A percentile compares a stretch with the other conserved stretches of the same genome.
Conservation (phyloP, 2,329 filamentous ascomycete genomes). For the Penicillium sp. region DNA sequence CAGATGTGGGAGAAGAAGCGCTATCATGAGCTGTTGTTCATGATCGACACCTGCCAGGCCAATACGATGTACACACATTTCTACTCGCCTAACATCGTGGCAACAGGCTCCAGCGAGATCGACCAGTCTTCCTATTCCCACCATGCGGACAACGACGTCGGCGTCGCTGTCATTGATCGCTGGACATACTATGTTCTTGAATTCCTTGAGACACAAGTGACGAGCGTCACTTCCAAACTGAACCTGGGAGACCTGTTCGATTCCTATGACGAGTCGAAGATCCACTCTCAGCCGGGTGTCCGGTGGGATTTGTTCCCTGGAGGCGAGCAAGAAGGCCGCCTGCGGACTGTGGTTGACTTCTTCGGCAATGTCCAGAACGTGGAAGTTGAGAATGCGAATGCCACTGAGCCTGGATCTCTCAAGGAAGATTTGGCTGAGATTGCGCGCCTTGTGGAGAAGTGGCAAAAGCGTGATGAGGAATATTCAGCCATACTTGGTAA, state of each 20-base stretch:
- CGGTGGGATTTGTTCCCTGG: conserved; percentile 93
- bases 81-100: conserved; percentile 97
- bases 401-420: conserved; percentile 52
- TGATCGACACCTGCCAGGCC: conserved; percentile 99
- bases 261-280: conserved; percentile 91
- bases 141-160: conserved; percentile 96
- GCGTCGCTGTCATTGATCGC: conserved; percentile 95
- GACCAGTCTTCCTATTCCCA: conserved; percentile 97
- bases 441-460: conserved; percentile 57
- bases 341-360: conserved; percentile 88
- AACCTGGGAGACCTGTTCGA: conserved; percentile 93
- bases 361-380: conserved; percentile 98
- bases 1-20: conserved; percentile 99
- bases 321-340: conserved; percentile 71
- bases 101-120: conserved; percentile 91
- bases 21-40: conserved; percentile 97
- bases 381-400: conserved; percentile 68
- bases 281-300: conserved; percentile 87
- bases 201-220: conserved; percentile 87
- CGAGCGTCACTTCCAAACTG: conserved; percentile 79
- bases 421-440: conserved; percentile 74
- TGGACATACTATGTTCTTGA: conserved; percentile 99
- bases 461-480: conserved; percentile 39
- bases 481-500: conserved; percentile 28
- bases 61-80: conserved; percentile 99